phyloP scores from a whole-genome alignment of 768 basidiomycete genomes.

The Paxillus rubicundulus region DNA sequence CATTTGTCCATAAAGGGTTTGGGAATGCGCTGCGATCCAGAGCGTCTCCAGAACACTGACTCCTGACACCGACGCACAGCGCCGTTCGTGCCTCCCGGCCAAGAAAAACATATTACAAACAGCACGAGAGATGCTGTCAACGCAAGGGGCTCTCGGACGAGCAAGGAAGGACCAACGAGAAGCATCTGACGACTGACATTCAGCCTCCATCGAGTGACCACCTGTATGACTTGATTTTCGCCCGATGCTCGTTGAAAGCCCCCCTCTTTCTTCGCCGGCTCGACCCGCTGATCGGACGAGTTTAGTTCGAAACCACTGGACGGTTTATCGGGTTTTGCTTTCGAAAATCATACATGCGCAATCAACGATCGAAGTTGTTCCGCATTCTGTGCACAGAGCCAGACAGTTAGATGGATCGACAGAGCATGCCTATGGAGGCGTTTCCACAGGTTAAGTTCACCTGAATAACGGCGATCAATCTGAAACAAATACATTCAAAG shows the following conservation, averaged over 20 bases:
- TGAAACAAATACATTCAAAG: neutral
- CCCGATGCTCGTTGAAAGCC: constrained; percentile 6
- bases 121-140: constrained; percentile 5
- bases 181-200: constrained; percentile 8
- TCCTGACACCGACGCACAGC: neutral
- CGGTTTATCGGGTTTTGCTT: neutral
- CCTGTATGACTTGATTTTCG: constrained; percentile 6
- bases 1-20: neutral
- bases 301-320: neutral
- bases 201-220: constrained; percentile 8
- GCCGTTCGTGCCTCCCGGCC: neutral
- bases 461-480: neutral
- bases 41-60: constrained; percentile 13
- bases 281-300: constrained; percentile 5
- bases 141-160: neutral
- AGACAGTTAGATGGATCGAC: neutral
- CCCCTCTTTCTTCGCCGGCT: neutral
- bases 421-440: neutral
- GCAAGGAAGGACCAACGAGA: too few relatives aligned
- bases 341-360: neutral
- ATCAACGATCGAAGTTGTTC: neutral
- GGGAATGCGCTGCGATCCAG: constrained; percentile 10
- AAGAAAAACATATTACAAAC: neutral
- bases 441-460: neutral
- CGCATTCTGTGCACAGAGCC: neutral